These are phyloP conservation scores for Suillus tomentosus DNA, from an alignment of 768 basidiomycete species.

Conservation along the genomic window DNA sequence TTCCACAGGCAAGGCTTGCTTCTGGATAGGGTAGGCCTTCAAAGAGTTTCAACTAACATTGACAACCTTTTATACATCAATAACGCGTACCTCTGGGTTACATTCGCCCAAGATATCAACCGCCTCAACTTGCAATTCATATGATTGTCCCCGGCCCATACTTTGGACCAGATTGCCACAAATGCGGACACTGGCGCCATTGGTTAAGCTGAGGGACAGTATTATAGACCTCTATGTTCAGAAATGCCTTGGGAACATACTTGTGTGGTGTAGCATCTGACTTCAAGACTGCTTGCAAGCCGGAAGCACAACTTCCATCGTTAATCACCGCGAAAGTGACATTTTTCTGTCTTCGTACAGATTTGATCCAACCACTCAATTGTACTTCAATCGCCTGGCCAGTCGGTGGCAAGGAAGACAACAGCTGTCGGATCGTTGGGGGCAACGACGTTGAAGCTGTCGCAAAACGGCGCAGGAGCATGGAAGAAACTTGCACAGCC, in stretches of 20 bases:
- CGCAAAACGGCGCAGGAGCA: conserved; percentile 32
- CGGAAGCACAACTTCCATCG: conserved; percentile 74
- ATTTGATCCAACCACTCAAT: conserved; percentile 85
- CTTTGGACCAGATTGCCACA: conserved; percentile 48
- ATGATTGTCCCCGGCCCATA: conserved; percentile 50
- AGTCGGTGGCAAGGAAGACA: conserved; percentile 23
- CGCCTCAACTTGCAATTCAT: conserved; percentile 52
- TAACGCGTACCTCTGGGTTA: conserved; percentile 50
- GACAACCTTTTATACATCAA: conserved; percentile 14
- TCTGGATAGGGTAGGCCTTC: conserved; percentile 90
- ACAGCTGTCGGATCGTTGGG: conserved; percentile 39
- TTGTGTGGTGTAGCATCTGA: conserved; percentile 38
- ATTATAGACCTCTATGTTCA: neutral
- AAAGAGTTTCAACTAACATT: conserved; percentile 18
- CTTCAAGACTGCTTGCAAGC: conserved; percentile 77
- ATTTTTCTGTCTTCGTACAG: conserved; percentile 83
- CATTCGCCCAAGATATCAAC: conserved; percentile 57
- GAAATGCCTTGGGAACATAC: conserved; percentile 26
- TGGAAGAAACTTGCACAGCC: conserved; percentile 27
- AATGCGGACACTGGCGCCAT: conserved; percentile 58
- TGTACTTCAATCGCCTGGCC: conserved; percentile 25
- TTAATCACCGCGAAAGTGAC: conserved; percentile 82
- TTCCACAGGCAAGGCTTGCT: conserved; percentile 75
- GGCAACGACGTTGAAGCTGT: conserved; percentile 33
- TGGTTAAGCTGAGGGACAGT: conserved; percentile 41